Conservation (phyloP, 345 rosid species). For the Erucastrum elatum region DNA sequence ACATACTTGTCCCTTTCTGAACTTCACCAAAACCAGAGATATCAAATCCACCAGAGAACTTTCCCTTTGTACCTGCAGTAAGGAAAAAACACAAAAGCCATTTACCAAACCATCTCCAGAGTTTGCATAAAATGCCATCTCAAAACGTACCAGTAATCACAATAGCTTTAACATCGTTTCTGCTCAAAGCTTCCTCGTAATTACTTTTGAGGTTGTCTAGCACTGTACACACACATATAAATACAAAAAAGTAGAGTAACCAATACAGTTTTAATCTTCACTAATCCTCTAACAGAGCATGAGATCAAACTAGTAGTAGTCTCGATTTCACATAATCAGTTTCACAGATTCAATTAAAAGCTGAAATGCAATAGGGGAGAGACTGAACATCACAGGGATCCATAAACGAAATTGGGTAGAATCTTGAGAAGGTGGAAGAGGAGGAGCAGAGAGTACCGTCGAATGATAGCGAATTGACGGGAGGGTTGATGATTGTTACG, state of each 20-base stretch:
- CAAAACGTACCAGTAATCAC: slow-evolving; percentile 79
- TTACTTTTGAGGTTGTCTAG: slow-evolving; percentile 69
- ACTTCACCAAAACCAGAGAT: slow-evolving; percentile 67
- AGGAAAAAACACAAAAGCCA: neutral
- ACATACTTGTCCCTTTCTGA: slow-evolving; percentile 59
- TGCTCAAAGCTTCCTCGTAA: slow-evolving; percentile 68
- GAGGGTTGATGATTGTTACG: slow-evolving; percentile 81
- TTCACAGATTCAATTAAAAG: slow-evolving; percentile 10
- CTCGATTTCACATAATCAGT: slow-evolving; percentile 20
- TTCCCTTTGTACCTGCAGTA: slow-evolving; percentile 77
- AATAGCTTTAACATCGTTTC: slow-evolving; percentile 94
- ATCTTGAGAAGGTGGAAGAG: neutral
- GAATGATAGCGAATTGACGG: slow-evolving; percentile 82
- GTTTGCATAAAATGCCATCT: neutral
- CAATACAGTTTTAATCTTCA: too few species aligned
- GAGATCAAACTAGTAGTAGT: neutral
- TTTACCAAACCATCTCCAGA: neutral
- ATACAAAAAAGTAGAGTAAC: too few species aligned
- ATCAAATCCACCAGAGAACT: slow-evolving; percentile 97
- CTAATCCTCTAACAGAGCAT: neutral
- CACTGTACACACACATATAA: slow-evolving; percentile 44
- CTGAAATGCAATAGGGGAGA: neutral
- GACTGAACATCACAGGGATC: too few species aligned
- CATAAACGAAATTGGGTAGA: too few species aligned
- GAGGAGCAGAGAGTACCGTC: slow-evolving; percentile 54